Percentiles rank a stretch among this genome's conserved stretches.
phyloP scores from a whole-genome alignment of 2,329 filamentous ascomycete species.

The Sporothrix brunneoviolacea region DNA sequence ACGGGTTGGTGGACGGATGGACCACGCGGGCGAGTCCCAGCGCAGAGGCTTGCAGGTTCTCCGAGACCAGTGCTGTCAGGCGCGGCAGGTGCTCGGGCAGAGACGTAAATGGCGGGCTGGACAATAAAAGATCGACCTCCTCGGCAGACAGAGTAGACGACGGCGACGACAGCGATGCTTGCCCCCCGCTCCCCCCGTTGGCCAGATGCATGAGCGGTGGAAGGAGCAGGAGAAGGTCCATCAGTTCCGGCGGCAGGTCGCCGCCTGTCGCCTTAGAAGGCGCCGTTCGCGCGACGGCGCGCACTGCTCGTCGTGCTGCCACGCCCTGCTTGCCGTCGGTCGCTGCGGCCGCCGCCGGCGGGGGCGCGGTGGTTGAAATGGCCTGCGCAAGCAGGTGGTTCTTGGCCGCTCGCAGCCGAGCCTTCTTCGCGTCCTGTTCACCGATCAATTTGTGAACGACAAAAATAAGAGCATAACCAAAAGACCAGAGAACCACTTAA shows the following conservation, averaged over 20 bases:
- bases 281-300: slow-evolving; percentile 10
- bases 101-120: slow-evolving; percentile 41
- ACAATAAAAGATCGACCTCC: slow-evolving; percentile 38
- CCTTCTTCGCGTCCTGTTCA: slow-evolving; percentile 44
- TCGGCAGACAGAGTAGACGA: slow-evolving; percentile 31
- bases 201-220: slow-evolving; percentile 35
- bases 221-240: slow-evolving; percentile 50
- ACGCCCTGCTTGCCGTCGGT: slow-evolving; percentile 11
- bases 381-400: slow-evolving; percentile 45
- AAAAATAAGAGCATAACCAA: too few relatives aligned
- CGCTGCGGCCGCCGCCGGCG: slow-evolving; percentile 21
- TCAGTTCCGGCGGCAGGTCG: slow-evolving; percentile 28
- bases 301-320: slow-evolving; percentile 14
- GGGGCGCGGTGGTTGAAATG: slow-evolving; percentile 38
- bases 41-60: slow-evolving; percentile 43
- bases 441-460: too few relatives aligned
- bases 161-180: not conserved
- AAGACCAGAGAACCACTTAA: slow-evolving; percentile 5
- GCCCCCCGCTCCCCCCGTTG: slow-evolving; percentile 19
- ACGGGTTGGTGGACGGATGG: slow-evolving; percentile 45
- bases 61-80: slow-evolving; percentile 41
- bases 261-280: slow-evolving; percentile 15
- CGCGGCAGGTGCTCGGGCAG: slow-evolving; percentile 42
- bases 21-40: slow-evolving; percentile 41
- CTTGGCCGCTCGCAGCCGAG: slow-evolving; percentile 43